phyloP scores from a whole-genome alignment of 2,329 filamentous ascomycete species.

The Byssochlamys sp. region DNA sequence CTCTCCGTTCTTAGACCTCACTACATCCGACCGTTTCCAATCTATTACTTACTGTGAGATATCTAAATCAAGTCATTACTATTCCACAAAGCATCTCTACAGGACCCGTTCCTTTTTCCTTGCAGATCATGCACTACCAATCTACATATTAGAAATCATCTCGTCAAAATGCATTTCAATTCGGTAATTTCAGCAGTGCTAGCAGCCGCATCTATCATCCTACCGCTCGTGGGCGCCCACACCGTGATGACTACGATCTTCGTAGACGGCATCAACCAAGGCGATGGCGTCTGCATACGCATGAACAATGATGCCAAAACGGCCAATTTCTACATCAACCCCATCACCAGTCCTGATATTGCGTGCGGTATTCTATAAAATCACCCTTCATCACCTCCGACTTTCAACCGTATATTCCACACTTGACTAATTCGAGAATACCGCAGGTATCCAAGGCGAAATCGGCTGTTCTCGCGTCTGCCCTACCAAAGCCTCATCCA shows the following conservation, averaged over 20 bases:
- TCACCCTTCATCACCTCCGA: not conserved
- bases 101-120: not conserved
- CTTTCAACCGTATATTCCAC: no score
- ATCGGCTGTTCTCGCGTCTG: constrained; percentile 42
- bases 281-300: constrained; percentile 62
- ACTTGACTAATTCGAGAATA: not conserved
- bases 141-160: not conserved
- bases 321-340: constrained; percentile 49
- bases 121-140: not conserved
- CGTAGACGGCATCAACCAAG: constrained; percentile 54
- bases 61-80: not conserved
- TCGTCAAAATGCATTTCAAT: not conserved
- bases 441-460: constrained; percentile 39
- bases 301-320: constrained; percentile 48
- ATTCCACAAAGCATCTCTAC: not conserved
- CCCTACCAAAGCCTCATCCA: constrained; percentile 40
- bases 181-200: not conserved
- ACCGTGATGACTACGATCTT: constrained; percentile 57
- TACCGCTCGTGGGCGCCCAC: constrained; percentile 42
- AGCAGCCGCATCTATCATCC: not conserved
- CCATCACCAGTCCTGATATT: constrained; percentile 53
- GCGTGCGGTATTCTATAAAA: constrained; percentile 52
- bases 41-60: not conserved
- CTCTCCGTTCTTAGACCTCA: not conserved
- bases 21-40: not conserved